phyloP scores from a whole-genome alignment of 768 basidiomycete genomes.

The Leucocoprinus leucothites region DNA sequence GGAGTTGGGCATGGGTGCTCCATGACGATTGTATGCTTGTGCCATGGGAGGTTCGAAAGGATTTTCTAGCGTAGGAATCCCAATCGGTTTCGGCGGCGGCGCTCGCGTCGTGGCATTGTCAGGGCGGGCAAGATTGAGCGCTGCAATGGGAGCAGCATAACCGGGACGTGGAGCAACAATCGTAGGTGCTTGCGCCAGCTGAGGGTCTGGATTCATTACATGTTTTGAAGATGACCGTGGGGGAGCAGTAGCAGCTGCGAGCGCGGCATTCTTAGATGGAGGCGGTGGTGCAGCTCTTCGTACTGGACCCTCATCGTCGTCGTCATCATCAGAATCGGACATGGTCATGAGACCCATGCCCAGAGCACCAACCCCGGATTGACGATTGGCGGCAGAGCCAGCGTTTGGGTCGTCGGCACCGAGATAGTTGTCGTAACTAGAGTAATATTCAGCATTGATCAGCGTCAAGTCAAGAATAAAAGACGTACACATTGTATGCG shows the following conservation, averaged over 20 bases:
- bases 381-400: conserved; percentile 8
- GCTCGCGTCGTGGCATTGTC: conserved; percentile 35
- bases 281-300: conserved; percentile 11
- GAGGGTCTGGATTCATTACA: conserved; percentile 7
- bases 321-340: conserved; percentile 28
- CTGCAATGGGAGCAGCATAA: conserved; percentile 68
- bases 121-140: conserved; percentile 55
- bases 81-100: conserved; percentile 17
- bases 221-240: conserved; percentile 9
- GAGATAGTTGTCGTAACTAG: conserved; percentile 65
- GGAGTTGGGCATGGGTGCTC: not conserved
- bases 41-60: conserved; percentile 23
- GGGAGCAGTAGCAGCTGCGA: conserved; percentile 31
- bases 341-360: conserved; percentile 30
- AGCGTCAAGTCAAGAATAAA: not conserved
- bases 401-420: conserved; percentile 23
- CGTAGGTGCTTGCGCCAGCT: conserved; percentile 24
- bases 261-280: conserved; percentile 34
- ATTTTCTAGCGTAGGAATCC: conserved; percentile 21
- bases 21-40: not conserved
- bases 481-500: conserved; percentile 65
- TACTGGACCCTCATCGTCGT: conserved; percentile 16
- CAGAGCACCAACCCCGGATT: conserved; percentile 44
- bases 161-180: conserved; percentile 74
- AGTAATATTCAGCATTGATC: conserved; percentile 3